Evolutionary conservation across 192 early-diverging fungal genomes (phyloP).

Genomic region (Backusella morwellensis): DNA sequence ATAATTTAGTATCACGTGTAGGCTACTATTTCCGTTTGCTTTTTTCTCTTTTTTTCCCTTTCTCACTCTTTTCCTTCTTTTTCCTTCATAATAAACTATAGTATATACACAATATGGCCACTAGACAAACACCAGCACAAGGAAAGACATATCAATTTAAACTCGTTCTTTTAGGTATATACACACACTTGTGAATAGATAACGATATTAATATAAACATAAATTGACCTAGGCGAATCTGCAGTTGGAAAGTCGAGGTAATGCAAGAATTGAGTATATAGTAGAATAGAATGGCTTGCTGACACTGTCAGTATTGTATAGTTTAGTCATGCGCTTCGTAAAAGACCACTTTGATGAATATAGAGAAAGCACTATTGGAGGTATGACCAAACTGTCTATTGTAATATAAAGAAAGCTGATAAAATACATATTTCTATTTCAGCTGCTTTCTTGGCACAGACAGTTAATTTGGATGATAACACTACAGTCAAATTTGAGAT

Average conservation of each 20-base stretch:
- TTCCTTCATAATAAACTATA: neutral
- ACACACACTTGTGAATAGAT: neutral
- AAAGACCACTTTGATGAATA: slow-evolving; percentile 93
- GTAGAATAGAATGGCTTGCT: neutral
- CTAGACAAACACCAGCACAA: slow-evolving; percentile 19
- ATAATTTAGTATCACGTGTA: neutral
- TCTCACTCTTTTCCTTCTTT: neutral
- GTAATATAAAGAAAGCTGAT: neutral
- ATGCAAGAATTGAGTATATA: neutral
- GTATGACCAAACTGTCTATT: slow-evolving; percentile 30
- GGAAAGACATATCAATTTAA: slow-evolving; percentile 88
- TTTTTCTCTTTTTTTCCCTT: neutral
- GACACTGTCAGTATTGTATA: slow-evolving; percentile 18
- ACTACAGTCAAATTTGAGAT: slow-evolving; percentile 92
- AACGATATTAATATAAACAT: neutral
- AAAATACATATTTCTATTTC: neutral
- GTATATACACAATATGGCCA: slow-evolving; percentile 7
- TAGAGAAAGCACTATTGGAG: slow-evolving; percentile 90
- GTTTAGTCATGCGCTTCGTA: slow-evolving; percentile 82
- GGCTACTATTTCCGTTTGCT: neutral
- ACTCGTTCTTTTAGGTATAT: slow-evolving; percentile 88
- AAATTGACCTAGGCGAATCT: slow-evolving; percentile 50
- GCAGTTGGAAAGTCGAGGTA: slow-evolving; percentile 72
- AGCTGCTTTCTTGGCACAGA: slow-evolving; percentile 78
- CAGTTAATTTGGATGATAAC: slow-evolving; percentile 80